Base-by-base conservation (phyloP, 208 protist species). In the Trypanosoma scelopori region DNA sequence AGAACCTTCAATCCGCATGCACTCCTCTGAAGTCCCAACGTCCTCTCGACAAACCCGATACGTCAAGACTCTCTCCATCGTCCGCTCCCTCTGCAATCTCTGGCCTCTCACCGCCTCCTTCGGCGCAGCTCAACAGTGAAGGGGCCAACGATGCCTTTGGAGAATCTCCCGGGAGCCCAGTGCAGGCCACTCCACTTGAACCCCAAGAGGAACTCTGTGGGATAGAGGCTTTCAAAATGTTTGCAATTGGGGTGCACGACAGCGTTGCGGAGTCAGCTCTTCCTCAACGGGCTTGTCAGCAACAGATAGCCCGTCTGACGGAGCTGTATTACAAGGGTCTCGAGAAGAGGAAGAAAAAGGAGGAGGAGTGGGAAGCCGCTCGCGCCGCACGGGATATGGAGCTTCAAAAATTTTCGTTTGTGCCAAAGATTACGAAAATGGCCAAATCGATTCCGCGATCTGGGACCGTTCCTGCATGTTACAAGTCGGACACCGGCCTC, bases 391-490 rank as follows among this genome's bases (percentile, higher is more conserved):
- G 74, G 46, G 49, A 58, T 37, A 74, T 62, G n/a, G 63, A 75
- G 16, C 23, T 51, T 20, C 47, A 75, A n/a, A 64, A 64, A 7
- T 74, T 43, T 58, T 76, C 86, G 7, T 89, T 89, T 65, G 53
- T 60, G 43, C 80, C 86, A 30, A 46, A 58, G 23, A 85, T 89
- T 32, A 85, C 82, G 0, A 57, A 70, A 16, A 43, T 35, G 15
- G 70, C 69, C 22, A 73, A 57, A 50, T 41, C 28, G 50, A 46
- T 75, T 32, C 30, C 32, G n/a, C 67, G 71, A 9, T 32, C 28
- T 55, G 50, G 55, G 42, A 55, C 22, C n/a, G 13, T 59, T 49
- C 35, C 47, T 52, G 25, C 22, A 43, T 49, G 25, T 69, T 45
- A 63, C 25, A 27, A 56, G 46, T 59, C 52, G 48, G 41, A 61